Evolutionary conservation across 1,284 basidiomycete species (phyloP).

Genomic region (Sphagnurus paluster): DNA sequence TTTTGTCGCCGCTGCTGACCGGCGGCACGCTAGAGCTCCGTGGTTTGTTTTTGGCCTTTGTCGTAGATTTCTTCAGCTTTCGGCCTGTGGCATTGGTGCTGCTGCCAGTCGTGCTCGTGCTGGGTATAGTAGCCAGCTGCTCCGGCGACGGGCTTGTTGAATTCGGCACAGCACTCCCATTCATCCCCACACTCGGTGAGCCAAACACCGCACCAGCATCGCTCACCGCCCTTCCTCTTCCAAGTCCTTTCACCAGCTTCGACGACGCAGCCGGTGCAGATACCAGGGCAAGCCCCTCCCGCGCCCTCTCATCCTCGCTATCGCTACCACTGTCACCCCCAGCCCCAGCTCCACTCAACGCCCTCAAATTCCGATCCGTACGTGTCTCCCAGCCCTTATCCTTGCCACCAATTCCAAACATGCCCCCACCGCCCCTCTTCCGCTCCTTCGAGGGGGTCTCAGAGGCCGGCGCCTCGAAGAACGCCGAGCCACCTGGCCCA

Average conservation of each 20-base stretch:
- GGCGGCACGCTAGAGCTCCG: no score
- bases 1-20: no score
- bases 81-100: not conserved
- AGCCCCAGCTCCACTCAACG: no score
- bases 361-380: slow-evolving; percentile 47
- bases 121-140: no score
- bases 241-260: slow-evolving; percentile 7
- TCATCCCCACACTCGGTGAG: slow-evolving; percentile 9
- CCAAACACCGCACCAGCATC: slow-evolving; percentile 4
- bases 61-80: no score
- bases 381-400: slow-evolving; percentile 41
- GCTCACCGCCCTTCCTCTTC: slow-evolving; percentile 22
- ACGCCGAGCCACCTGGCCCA: slow-evolving; percentile 7
- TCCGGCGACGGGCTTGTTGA: no score
- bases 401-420: not conserved
- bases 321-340: slow-evolving; percentile 32
- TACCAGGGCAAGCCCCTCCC: slow-evolving; percentile 5
- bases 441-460: slow-evolving; percentile 17
- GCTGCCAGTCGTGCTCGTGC: slow-evolving; percentile 16
- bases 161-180: slow-evolving; percentile 17
- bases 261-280: not conserved
- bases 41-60: no score
- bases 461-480: slow-evolving; percentile 10
- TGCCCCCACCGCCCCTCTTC: slow-evolving; percentile 7
- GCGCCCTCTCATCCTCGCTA: slow-evolving; percentile 22